Evolutionary conservation across 768 basidiomycete genomes (phyloP).

Genomic region (Udeniomyces megalosporus): DNA sequence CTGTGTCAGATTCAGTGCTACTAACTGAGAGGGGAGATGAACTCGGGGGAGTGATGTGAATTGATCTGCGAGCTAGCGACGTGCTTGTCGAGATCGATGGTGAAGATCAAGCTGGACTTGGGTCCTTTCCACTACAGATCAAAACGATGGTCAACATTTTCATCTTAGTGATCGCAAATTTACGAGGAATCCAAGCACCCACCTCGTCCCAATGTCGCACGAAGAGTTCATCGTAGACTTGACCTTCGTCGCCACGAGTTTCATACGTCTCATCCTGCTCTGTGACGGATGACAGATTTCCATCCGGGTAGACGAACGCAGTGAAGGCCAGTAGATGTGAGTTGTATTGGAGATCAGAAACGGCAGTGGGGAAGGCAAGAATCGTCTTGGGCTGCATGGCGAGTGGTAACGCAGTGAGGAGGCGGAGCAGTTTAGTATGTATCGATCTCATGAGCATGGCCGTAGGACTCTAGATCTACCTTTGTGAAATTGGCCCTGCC

Average conservation of each 20-base stretch:
- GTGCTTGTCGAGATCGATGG: slow-evolving; percentile 39
- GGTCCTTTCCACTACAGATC: slow-evolving; percentile 50
- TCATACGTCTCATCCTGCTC: slow-evolving; percentile 50
- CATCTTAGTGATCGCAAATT: no score
- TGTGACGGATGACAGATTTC: slow-evolving; percentile 40
- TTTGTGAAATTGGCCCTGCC: slow-evolving; percentile 6
- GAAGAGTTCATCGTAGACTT: slow-evolving; percentile 52
- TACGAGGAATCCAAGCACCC: no score
- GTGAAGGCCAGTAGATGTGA: slow-evolving; percentile 43
- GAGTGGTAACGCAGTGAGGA: slow-evolving; percentile 17
- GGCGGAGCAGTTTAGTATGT: slow-evolving; percentile 14
- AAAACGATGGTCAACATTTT: no score
- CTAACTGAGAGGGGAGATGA: slow-evolving; percentile 50
- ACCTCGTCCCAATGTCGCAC: slow-evolving; percentile 54
- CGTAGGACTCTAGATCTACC: no score
- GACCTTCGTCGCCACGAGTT: slow-evolving; percentile 52
- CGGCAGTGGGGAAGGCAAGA: slow-evolving; percentile 15
- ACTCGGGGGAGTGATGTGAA: slow-evolving; percentile 19
- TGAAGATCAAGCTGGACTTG: slow-evolving; percentile 57
- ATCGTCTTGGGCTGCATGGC: slow-evolving; percentile 10
- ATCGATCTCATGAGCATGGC: no score
- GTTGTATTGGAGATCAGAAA: slow-evolving; percentile 36
- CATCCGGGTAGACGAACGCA: slow-evolving; percentile 62
- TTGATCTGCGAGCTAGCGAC: slow-evolving; percentile 22
- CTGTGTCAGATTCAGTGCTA: slow-evolving; percentile 10